Evolutionary conservation across 441 rosid genomes (phyloP), one percentile per base, ranked within the genome.

Genomic region (Erodium trifolium): DNA sequence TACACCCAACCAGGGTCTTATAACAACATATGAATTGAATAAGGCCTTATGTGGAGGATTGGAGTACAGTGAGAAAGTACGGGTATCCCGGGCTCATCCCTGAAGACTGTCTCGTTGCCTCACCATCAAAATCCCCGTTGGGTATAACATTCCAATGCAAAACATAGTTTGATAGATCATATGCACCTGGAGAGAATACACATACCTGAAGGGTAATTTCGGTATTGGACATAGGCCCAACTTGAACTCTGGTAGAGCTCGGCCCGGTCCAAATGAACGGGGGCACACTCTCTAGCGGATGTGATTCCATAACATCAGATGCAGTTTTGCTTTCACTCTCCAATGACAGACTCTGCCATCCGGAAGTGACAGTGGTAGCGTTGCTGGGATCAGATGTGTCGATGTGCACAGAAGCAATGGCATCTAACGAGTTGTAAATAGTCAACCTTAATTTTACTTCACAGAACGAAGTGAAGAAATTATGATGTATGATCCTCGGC

Each of bases 241-340:
- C 76, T 70, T 53, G 76, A 69, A 85, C 75, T 66, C 78, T 86
- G 65, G 90, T 87, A 23, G 86, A 82, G 76, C 93, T 88, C 66
- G 92, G 79, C 67, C 91, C 97, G 49, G 89, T 86, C 99, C 98
- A 95, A 62, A 90, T 76, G 78, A 87, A 87, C 0, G 96, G 90
- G 45, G 88, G 79, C 65, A 82, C 86, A 49, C 87, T 85, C 76
- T 84, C 91, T 18, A 76, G 78, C 17, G 85, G 75, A 27, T 70
- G 34, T 41, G 75, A 76, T 69, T 77, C 79, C 65, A 67, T 75
- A 34, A 78, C 77, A 70, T 80, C 83, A 29, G 89, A 62, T 13
- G 84, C 81, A 67, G 80, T 68, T 77, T 89, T 89, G 76, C 77
- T 80, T 64, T 89, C 96, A n/a, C 69, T 81, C n/a, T 74, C 82